A percentile compares a stretch with the other conserved stretches of the same genome.
phyloP scores from a whole-genome alignment of 768 basidiomycete genomes.

The Stropharia rugosoannulata region DNA sequence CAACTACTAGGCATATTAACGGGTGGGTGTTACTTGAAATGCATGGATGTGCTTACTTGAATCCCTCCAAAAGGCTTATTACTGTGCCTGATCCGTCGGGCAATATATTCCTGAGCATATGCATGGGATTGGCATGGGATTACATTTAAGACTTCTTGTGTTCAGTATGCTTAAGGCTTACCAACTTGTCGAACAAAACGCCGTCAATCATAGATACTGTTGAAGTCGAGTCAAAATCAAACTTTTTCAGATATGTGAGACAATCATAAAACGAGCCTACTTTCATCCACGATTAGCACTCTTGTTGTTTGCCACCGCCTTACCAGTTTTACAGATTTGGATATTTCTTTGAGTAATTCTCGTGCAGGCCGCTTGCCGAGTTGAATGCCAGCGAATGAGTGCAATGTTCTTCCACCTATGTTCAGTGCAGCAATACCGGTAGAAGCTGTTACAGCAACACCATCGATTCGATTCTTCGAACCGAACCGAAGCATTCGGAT shows the following conservation, averaged over 20 bases:
- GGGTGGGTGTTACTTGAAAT: background rate
- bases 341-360: constrained; percentile 36
- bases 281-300: constrained; percentile 72
- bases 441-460: constrained; percentile 63
- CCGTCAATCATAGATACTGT: constrained; percentile 79
- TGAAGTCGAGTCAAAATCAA: background rate
- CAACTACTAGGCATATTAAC: constrained; percentile 37
- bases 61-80: constrained; percentile 13
- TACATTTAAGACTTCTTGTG: constrained; percentile 19
- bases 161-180: constrained; percentile 18
- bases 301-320: constrained; percentile 49
- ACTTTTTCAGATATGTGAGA: background rate
- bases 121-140: constrained; percentile 26
- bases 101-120: constrained; percentile 34
- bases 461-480: constrained; percentile 21
- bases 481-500: constrained; percentile 39
- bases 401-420: constrained; percentile 68
- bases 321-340: constrained; percentile 13
- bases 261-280: constrained; percentile 32
- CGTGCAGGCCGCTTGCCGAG: constrained; percentile 51
- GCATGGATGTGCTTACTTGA: constrained; percentile 8
- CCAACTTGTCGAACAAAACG: constrained; percentile 67
- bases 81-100: constrained; percentile 38
- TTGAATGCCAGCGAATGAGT: constrained; percentile 66
- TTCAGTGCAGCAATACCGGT: constrained; percentile 69